Percentiles rank a stretch among this genome's conserved stretches.
phyloP scores from a whole-genome alignment of 2,329 filamentous ascomycete species.

The Elsinoe ampelina region DNA sequence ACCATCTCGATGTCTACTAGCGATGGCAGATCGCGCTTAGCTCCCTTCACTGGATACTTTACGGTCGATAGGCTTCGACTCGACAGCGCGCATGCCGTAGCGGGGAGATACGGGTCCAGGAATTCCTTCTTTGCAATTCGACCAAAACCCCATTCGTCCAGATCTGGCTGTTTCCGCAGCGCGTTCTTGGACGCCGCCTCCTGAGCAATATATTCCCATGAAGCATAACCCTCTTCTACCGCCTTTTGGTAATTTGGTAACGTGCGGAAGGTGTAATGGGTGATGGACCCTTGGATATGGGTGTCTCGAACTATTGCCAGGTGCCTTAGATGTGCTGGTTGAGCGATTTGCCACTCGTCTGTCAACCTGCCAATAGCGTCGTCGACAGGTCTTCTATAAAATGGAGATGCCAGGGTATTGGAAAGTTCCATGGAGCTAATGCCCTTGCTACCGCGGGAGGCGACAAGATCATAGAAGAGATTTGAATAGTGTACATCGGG shows the following conservation, averaged over 20 bases:
- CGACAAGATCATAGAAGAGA: conserved; percentile 42
- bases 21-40: too few species aligned
- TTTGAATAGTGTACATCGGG: conserved; percentile 46
- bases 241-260: conserved; percentile 43
- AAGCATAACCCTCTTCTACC: conserved; percentile 40
- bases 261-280: conserved; percentile 48
- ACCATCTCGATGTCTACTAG: background rate
- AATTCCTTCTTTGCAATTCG: background rate
- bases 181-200: conserved; percentile 15
- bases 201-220: conserved; percentile 41
- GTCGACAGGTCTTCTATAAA: conserved; percentile 48
- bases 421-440: conserved; percentile 39
- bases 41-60: too few species aligned
- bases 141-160: conserved; percentile 41
- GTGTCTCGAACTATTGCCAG: conserved; percentile 48
- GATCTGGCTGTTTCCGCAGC: conserved; percentile 21
- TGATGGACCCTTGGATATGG: conserved; percentile 36
- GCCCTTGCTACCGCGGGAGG: conserved; percentile 39
- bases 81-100: background rate
- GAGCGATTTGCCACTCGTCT: conserved; percentile 48
- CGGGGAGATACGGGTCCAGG: background rate
- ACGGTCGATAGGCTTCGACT: background rate
- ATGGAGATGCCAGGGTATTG: conserved; percentile 34
- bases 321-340: conserved; percentile 49
- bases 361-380: conserved; percentile 43